Evolutionary conservation across 768 basidiomycete species (phyloP).

Genomic region (Amanita polypyramis): DNA sequence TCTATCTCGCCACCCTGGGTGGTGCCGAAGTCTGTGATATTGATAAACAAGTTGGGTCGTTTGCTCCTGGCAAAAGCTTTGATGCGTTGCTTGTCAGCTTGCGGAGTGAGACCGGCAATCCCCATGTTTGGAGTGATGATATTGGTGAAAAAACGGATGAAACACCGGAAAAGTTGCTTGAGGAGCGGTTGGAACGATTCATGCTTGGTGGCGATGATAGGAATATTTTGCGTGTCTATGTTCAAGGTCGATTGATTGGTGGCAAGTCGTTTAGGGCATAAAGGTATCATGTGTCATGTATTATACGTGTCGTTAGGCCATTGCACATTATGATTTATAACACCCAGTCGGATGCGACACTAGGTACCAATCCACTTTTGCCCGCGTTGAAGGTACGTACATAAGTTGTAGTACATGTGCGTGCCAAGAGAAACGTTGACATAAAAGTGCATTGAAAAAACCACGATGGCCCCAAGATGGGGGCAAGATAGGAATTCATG

Average conservation of each 20-base stretch:
- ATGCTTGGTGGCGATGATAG: slow-evolving; percentile 82
- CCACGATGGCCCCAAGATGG: too few species aligned
- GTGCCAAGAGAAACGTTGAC: too few species aligned
- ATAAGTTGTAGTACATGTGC: too few species aligned
- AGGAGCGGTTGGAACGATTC: slow-evolving; percentile 68
- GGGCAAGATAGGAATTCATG: too few species aligned
- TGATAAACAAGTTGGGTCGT: slow-evolving; percentile 60
- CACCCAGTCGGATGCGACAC: too few species aligned
- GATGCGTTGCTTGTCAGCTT: slow-evolving; percentile 77
- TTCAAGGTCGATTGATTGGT: slow-evolving; percentile 72
- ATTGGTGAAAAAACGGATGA: slow-evolving; percentile 12
- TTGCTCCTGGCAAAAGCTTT: slow-evolving; percentile 75
- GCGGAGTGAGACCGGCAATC: slow-evolving; percentile 39
- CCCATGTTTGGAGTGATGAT: slow-evolving; percentile 32
- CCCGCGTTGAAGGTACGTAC: too few species aligned
- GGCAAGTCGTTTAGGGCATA: slow-evolving; percentile 33
- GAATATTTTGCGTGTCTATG: slow-evolving; percentile 75
- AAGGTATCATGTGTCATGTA: neutral
- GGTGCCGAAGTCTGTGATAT: slow-evolving; percentile 80
- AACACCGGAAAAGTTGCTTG: slow-evolving; percentile 28
- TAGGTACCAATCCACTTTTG: too few species aligned
- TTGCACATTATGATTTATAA: too few species aligned
- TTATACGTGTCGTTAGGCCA: neutral
- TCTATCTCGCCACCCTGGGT: slow-evolving; percentile 88
- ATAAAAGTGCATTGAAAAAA: too few species aligned